phyloP scores from a whole-genome alignment of 2,329 filamentous ascomycete species.

The Penicillium sp. region DNA sequence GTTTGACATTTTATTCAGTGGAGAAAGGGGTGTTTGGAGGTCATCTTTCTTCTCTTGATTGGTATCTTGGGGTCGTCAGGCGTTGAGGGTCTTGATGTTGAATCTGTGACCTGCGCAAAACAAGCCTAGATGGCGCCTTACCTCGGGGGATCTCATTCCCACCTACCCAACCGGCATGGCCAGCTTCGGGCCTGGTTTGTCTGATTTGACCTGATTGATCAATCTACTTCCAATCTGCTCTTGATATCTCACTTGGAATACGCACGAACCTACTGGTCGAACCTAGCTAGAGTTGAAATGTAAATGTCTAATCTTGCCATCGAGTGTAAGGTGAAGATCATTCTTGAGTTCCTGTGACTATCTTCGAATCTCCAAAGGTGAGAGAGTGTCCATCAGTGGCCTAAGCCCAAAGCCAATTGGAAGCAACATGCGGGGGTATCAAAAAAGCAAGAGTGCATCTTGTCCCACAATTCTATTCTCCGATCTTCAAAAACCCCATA shows the following conservation, averaged over 20 bases:
- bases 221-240: neutral
- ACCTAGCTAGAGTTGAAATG: slow-evolving; percentile 5
- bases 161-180: neutral
- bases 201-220: neutral
- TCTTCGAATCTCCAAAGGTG: neutral
- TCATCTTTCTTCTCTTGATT: neutral
- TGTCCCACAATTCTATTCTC: slow-evolving; percentile 13
- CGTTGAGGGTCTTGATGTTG: neutral
- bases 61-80: neutral
- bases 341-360: neutral
- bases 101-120: neutral
- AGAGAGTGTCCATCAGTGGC: neutral
- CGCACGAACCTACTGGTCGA: neutral
- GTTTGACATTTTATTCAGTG: slow-evolving; percentile 26
- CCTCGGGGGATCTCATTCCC: neutral
- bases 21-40: slow-evolving; percentile 25
- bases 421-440: slow-evolving; percentile 10
- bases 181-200: neutral
- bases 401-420: neutral
- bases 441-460: slow-evolving; percentile 2
- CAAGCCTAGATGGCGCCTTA: neutral
- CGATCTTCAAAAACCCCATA: slow-evolving; percentile 38
- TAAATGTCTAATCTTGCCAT: slow-evolving; percentile 8
- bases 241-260: neutral
- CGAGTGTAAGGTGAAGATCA: neutral